Conservation (phyloP, 2,329 filamentous ascomycete species). For the Fusarium lateritium region DNA sequence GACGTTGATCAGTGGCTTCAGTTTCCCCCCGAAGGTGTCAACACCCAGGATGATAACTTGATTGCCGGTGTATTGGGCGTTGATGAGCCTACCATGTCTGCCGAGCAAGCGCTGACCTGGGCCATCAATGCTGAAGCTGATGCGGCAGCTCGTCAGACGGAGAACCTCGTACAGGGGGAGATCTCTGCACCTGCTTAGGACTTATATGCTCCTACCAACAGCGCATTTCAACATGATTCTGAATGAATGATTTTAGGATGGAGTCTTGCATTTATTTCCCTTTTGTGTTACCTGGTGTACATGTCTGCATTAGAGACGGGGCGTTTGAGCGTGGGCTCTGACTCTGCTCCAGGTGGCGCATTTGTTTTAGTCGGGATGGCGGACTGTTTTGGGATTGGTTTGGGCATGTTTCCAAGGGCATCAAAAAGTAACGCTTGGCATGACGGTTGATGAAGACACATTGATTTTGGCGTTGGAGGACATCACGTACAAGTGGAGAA, state of each 20-base stretch:
- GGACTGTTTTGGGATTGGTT: constrained; percentile 21
- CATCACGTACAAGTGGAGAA: constrained; percentile 22
- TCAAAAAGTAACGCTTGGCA: constrained; percentile 46
- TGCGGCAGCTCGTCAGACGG: constrained; percentile 23
- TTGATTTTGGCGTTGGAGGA: constrained; percentile 44
- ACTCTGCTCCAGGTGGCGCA: constrained; percentile 39
- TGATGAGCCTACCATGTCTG: constrained; percentile 49
- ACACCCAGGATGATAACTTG: constrained; percentile 56
- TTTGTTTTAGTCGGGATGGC: constrained; percentile 28
- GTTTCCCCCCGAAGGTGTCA: constrained; percentile 66
- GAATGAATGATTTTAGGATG: constrained; percentile 11
- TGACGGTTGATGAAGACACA: constrained; percentile 46
- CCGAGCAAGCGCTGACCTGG: constrained; percentile 51
- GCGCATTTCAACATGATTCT: constrained; percentile 1
- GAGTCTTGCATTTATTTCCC: constrained; percentile 30
- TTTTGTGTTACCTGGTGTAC: constrained; percentile 37
- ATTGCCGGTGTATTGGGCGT: constrained; percentile 54
- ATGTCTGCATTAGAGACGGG: constrained; percentile 43
- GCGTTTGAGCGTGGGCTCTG: constrained; percentile 44
- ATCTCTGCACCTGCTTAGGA: constrained; percentile 41
- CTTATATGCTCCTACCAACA: neutral
- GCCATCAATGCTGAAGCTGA: constrained; percentile 50
- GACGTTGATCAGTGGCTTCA: constrained; percentile 73
- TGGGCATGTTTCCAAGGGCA: constrained; percentile 29
- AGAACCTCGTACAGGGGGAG: constrained; percentile 29